Evolutionary conservation across 2,329 filamentous ascomycete species (phyloP).

Genomic region (Xylaria sp.): DNA sequence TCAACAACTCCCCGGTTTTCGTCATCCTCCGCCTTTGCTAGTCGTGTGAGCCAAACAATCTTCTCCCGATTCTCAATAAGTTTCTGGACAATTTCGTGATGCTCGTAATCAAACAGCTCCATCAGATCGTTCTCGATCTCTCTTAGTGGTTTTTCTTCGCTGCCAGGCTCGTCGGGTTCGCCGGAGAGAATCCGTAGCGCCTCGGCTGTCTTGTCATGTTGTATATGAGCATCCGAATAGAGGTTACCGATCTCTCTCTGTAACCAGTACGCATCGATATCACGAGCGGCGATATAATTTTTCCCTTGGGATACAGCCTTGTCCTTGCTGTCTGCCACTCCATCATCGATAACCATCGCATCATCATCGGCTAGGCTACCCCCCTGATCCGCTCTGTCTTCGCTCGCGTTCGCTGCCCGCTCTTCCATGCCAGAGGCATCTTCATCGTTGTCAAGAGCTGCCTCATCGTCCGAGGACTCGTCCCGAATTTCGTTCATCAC

Average conservation of each 20-base stretch:
- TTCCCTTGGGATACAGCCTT: constrained; percentile 58
- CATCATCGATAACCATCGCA: constrained; percentile 83
- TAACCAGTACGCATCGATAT: constrained; percentile 97
- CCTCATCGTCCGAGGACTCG: constrained; percentile 82
- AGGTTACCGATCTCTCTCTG: constrained; percentile 88
- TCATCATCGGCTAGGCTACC: constrained; percentile 64
- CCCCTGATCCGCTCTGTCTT: constrained; percentile 56
- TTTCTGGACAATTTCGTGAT: constrained; percentile 89
- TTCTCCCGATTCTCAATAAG: constrained; percentile 92
- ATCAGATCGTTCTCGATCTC: constrained; percentile 98
- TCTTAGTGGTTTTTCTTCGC: constrained; percentile 81
- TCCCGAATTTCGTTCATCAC: constrained; percentile 87
- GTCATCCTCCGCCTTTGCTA: constrained; percentile 81
- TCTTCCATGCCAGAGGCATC: constrained; percentile 62
- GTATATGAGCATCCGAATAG: constrained; percentile 89
- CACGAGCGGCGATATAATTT: constrained; percentile 75
- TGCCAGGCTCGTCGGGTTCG: constrained; percentile 70
- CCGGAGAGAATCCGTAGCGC: constrained; percentile 84
- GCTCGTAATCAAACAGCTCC: constrained; percentile 97
- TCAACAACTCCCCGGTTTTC: constrained; percentile 79
- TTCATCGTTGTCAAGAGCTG: constrained; percentile 62
- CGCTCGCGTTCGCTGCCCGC: constrained; percentile 53
- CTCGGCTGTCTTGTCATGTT: constrained; percentile 88
- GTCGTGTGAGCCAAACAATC: constrained; percentile 91
- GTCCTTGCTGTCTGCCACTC: constrained; percentile 53